Evolutionary conservation across 306 rosid genomes (phyloP).

Genomic region (Clitoria ternatea): DNA sequence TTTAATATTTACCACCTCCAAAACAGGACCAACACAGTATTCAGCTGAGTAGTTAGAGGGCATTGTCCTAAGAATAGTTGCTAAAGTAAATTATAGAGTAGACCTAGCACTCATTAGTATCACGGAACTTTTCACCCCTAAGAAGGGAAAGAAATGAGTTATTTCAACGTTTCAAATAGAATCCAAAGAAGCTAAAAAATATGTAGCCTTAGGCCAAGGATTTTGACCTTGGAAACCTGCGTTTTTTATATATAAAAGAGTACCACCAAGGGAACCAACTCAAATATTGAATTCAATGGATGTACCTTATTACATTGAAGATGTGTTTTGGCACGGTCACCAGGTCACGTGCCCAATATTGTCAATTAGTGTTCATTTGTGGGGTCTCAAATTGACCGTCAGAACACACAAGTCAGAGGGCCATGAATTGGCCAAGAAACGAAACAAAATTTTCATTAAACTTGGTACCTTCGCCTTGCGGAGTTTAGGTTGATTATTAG

Average conservation of each 20-base stretch:
- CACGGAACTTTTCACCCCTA: background rate
- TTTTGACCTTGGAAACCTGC: constrained; percentile 48
- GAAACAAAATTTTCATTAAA: background rate
- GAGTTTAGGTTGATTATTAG: background rate
- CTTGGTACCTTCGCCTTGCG: background rate
- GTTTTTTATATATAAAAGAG: background rate
- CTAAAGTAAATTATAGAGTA: background rate
- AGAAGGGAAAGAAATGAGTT: background rate
- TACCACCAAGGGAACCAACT: constrained; percentile 3
- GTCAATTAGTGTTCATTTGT: constrained; percentile 27
- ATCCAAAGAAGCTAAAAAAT: constrained; percentile 46
- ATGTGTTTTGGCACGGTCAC: constrained; percentile 21
- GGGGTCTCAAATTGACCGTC: constrained; percentile 41
- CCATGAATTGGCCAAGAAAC: background rate
- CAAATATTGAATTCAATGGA: constrained; percentile 30
- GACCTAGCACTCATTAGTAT: background rate
- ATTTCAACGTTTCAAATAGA: constrained; percentile 35
- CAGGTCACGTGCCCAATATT: constrained; percentile 31
- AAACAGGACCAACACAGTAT: constrained; percentile 6
- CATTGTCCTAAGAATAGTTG: constrained; percentile 5
- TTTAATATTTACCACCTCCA: background rate
- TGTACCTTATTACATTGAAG: constrained; percentile 26
- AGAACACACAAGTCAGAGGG: constrained; percentile 28
- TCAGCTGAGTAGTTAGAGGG: background rate
- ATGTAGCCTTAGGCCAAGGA: constrained; percentile 11